Percentiles rank a stretch among this genome's conserved stretches.
Conservation (phyloP, 768 basidiomycete species). For the Lactarius psammicola region DNA sequence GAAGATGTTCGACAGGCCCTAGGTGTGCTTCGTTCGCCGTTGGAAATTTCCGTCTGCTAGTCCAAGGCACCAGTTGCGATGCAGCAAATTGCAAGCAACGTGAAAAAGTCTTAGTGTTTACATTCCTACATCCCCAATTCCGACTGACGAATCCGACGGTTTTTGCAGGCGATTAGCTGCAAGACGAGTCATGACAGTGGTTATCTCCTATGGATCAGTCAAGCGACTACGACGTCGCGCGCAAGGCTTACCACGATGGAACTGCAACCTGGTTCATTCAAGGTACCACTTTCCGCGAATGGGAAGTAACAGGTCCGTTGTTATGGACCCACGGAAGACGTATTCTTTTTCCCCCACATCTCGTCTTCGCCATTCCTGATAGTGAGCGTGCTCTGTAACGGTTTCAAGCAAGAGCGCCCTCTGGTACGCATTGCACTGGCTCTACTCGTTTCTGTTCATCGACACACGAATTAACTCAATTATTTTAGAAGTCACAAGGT, state of each 20-base stretch:
- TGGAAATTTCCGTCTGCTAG: not conserved
- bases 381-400: not conserved
- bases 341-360: not conserved
- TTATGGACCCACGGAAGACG: constrained; percentile 8
- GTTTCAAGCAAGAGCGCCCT: not conserved
- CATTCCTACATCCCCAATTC: not conserved
- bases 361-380: not conserved
- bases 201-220: not conserved
- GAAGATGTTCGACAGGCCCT: not conserved
- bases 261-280: constrained; percentile 8
- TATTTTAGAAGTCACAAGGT: not conserved
- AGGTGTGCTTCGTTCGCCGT: not conserved
- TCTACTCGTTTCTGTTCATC: not conserved
- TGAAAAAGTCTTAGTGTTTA: not conserved
- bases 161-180: not conserved
- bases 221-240: too few species aligned
- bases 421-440: not conserved
- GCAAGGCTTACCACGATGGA: not conserved
- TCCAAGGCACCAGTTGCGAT: not conserved
- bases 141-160: not conserved
- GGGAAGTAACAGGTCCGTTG: not conserved
- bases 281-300: not conserved
- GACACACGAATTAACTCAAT: not conserved
- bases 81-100: not conserved
- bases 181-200: not conserved